Evolutionary conservation across 495 filamentous ascomycete species (phyloP).

Genomic region (Podospora australis): DNA sequence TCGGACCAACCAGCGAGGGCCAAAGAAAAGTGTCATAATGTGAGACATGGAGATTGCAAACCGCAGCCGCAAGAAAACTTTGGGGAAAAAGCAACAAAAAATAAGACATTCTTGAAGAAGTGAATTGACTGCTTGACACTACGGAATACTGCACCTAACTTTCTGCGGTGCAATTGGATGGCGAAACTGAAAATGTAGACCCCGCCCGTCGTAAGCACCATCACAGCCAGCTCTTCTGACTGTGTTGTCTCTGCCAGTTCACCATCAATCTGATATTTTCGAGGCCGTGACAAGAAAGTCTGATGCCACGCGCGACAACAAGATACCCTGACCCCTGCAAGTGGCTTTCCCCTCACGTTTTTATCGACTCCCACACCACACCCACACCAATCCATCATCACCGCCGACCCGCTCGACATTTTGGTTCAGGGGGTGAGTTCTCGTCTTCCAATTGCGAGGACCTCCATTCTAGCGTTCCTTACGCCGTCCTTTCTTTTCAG

Average conservation of each 20-base stretch:
- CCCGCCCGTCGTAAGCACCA: neutral
- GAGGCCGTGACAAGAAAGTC: neutral
- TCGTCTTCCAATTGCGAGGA: neutral
- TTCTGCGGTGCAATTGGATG: too few species aligned
- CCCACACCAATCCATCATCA: neutral
- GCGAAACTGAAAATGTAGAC: neutral
- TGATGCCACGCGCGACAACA: neutral
- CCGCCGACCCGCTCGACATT: neutral
- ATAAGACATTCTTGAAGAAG: neutral
- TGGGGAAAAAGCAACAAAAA: neutral
- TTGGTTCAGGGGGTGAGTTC: conserved; percentile 3
- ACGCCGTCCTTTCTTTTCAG: neutral
- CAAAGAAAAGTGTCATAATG: neutral
- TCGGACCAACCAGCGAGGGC: neutral
- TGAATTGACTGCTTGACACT: neutral
- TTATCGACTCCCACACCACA: conserved; percentile 1
- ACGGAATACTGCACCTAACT: neutral
- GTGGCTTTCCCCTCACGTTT: neutral
- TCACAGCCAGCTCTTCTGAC: neutral
- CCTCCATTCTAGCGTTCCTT: neutral
- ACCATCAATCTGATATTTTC: neutral
- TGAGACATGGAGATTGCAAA: neutral
- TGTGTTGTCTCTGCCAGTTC: neutral
- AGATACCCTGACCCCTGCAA: conserved; percentile 3
- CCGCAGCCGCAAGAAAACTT: neutral